Conservation (phyloP, 345 rosid genomes). For the Eucalyptus polybractea region DNA sequence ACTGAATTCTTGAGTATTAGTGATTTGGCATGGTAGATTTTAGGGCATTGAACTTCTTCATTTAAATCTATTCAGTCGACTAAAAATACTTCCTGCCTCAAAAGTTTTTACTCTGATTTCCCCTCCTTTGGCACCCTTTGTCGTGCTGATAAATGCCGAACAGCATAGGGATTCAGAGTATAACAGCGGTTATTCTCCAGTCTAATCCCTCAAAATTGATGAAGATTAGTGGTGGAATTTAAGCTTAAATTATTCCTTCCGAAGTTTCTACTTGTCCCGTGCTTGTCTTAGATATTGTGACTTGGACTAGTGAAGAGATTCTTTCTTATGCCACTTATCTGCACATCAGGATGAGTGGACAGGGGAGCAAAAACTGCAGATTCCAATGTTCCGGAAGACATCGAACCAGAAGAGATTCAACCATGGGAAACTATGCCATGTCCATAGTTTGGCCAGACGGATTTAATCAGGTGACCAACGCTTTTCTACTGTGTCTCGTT, state of each 20-base stretch:
- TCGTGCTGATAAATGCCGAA: neutral
- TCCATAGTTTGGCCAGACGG: conserved; percentile 97
- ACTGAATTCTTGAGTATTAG: neutral
- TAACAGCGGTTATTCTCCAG: neutral
- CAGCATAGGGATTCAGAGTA: neutral
- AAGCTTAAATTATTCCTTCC: neutral
- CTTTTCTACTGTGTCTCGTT: neutral
- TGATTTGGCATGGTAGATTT: neutral
- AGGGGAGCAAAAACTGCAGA: conserved; percentile 75
- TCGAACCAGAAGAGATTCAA: conserved; percentile 77
- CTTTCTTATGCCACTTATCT: neutral
- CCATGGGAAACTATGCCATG: conserved; percentile 97
- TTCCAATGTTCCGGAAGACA: conserved; percentile 64
- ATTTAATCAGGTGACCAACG: conserved; percentile 52
- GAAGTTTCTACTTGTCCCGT: neutral
- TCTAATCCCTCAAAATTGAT: no score
- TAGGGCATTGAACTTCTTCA: neutral
- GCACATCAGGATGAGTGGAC: conserved; percentile 80
- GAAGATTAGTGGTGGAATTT: neutral
- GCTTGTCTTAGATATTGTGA: neutral
- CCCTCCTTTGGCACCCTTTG: neutral
- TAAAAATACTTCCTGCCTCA: neutral
- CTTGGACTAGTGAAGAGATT: neutral
- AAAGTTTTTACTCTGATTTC: neutral
- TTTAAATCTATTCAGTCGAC: neutral